phyloP scores from a whole-genome alignment of 768 basidiomycete species.

The Phlebiopsis flavidoalba region DNA sequence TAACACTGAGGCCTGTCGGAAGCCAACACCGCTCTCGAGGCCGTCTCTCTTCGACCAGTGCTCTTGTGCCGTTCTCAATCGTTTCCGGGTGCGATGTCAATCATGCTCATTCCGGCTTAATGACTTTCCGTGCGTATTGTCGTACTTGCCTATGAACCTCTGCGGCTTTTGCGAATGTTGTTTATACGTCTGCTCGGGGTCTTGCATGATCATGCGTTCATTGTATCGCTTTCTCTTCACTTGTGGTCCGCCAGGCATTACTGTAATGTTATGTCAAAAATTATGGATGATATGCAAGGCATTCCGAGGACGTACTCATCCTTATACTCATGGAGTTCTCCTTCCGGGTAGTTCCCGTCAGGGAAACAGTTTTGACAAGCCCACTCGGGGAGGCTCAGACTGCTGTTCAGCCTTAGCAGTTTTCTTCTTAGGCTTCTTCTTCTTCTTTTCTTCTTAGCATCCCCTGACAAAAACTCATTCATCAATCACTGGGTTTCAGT shows the following conservation, averaged over 20 bases:
- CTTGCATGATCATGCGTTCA: slow-evolving; percentile 74
- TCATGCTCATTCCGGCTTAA: slow-evolving; percentile 95
- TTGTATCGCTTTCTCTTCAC: slow-evolving; percentile 83
- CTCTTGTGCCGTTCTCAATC: slow-evolving; percentile 89
- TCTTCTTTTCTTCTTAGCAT: slow-evolving; percentile 86
- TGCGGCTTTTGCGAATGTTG: slow-evolving; percentile 84
- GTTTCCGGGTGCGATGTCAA: slow-evolving; percentile 88
- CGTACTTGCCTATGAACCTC: slow-evolving; percentile 96
- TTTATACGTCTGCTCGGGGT: slow-evolving; percentile 85
- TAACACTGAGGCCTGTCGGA: slow-evolving; percentile 92
- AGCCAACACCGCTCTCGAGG: slow-evolving; percentile 82
- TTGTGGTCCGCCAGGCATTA: slow-evolving; percentile 83
- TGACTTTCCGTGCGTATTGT: slow-evolving; percentile 70
- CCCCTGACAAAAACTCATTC: slow-evolving; percentile 28
- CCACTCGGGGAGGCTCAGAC: slow-evolving; percentile 88
- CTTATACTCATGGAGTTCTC: slow-evolving; percentile 87
- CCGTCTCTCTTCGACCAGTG: slow-evolving; percentile 91
- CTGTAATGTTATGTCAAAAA: slow-evolving; percentile 35
- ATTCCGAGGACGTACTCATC: slow-evolving; percentile 65
- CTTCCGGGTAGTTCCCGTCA: slow-evolving; percentile 83
- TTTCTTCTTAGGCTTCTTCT: slow-evolving; percentile 88
- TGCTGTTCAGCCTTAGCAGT: slow-evolving; percentile 76
- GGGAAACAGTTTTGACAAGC: slow-evolving; percentile 83
- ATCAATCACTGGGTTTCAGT: background rate
- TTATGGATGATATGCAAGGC: background rate